These are phyloP conservation scores for Coemansia sp. DNA, from an alignment of 192 early-diverging fungal genomes.

Conservation along the genomic window DNA sequence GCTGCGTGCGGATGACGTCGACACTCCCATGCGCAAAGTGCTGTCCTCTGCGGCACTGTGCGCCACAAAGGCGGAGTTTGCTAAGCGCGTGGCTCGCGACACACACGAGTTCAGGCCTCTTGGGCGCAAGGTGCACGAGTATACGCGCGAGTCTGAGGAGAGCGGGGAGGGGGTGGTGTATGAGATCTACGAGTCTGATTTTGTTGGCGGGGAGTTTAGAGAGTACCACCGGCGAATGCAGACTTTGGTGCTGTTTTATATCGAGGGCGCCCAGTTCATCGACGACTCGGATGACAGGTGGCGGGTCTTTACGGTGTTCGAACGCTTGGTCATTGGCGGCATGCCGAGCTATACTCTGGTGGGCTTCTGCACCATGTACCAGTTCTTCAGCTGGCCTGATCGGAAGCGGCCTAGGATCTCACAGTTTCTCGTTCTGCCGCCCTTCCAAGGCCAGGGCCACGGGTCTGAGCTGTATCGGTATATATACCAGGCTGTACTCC, in stretches of 20 bases:
- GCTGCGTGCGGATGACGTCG: constrained; percentile 67
- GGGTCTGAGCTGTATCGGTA: constrained; percentile 71
- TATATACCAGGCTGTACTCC: constrained; percentile 51
- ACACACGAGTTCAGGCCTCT: constrained; percentile 67
- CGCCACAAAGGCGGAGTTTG: constrained; percentile 64
- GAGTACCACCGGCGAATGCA: constrained; percentile 81
- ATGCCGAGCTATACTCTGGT: constrained; percentile 65
- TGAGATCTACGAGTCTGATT: constrained; percentile 73
- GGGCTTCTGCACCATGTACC: constrained; percentile 83
- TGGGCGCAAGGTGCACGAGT: constrained; percentile 78
- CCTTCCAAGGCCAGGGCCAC: constrained; percentile 81
- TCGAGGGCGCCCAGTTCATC: constrained; percentile 88
- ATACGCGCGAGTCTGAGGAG: constrained; percentile 42
- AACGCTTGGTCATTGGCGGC: constrained; percentile 51
- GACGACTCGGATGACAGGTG: constrained; percentile 82
- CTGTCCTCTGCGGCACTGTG: constrained; percentile 59
- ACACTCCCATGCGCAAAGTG: constrained; percentile 56
- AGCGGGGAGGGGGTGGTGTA: constrained; percentile 13
- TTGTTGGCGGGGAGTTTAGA: constrained; percentile 65
- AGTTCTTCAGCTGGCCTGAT: constrained; percentile 83
- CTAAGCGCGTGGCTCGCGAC: constrained; percentile 60
- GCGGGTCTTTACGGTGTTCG: constrained; percentile 69
- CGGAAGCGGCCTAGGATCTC: constrained; percentile 81
- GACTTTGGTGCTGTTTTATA: constrained; percentile 76
- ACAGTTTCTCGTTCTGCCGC: constrained; percentile 93